A percentile compares a stretch with the other conserved stretches of the same genome.
These are phyloP conservation scores for Paraconiothyrium sp. DNA, from an alignment of 2,329 filamentous ascomycete genomes.

Conservation along the genomic window DNA sequence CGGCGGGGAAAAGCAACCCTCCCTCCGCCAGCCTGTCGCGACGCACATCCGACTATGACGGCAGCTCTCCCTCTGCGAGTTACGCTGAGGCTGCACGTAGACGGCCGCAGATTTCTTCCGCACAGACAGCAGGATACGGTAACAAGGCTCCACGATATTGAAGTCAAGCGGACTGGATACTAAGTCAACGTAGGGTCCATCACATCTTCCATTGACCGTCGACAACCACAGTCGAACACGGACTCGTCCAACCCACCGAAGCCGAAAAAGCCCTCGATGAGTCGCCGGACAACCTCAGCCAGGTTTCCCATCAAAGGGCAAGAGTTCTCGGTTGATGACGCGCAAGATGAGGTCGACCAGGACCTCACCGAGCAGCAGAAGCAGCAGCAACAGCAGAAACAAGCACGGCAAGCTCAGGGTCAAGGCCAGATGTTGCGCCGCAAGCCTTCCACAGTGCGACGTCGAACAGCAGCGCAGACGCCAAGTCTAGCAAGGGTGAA, in stretches of 20 bases:
- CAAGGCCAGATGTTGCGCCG: conserved; percentile 55
- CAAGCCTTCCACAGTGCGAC: conserved; percentile 61
- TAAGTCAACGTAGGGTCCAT: conserved; percentile 42
- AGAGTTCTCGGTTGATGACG: conserved; percentile 92
- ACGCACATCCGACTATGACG: conserved; percentile 39
- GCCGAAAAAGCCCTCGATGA: conserved; percentile 76
- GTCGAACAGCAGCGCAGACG: conserved; percentile 58
- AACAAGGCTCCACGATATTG: conserved; percentile 12
- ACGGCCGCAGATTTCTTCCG: conserved; percentile 36
- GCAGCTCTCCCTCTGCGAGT: conserved; percentile 32
- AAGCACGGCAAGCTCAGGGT: conserved; percentile 30
- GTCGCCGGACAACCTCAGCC: conserved; percentile 78
- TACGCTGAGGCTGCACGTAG: conserved; percentile 41
- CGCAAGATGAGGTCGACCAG: conserved; percentile 78
- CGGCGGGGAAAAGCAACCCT: conserved; percentile 34
- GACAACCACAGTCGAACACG: conserved; percentile 29
- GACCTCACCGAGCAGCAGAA: conserved; percentile 61
- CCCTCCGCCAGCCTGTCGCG: conserved; percentile 33
- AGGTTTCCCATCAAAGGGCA: conserved; percentile 81
- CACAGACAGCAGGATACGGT: conserved; percentile 49
- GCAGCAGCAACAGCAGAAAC: conserved; percentile 34
- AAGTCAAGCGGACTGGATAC: conserved; percentile 3
- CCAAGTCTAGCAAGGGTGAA: conserved; percentile 60
- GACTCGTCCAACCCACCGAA: conserved; percentile 37
- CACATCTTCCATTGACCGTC: conserved; percentile 44